A percentile compares a stretch with the other conserved stretches of the same genome.
Evolutionary conservation across 345 rosid species (phyloP).

Genomic region (Durio zibethinus): DNA sequence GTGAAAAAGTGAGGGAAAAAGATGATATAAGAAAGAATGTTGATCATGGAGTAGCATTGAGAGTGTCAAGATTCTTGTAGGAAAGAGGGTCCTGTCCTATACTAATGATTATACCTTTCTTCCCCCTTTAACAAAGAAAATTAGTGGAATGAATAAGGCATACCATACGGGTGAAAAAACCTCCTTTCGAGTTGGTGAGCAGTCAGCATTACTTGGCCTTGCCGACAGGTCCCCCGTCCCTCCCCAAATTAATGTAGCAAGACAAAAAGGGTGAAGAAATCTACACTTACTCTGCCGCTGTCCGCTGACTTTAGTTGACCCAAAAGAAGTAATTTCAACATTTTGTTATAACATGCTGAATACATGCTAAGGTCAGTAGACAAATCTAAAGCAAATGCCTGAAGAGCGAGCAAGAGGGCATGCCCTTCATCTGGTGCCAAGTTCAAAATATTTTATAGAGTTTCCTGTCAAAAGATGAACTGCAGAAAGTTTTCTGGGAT

Average conservation of each 20-base stretch:
- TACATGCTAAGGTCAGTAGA: background rate
- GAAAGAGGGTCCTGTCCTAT: constrained; percentile 28
- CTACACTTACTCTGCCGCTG: background rate
- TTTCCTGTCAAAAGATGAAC: constrained; percentile 1
- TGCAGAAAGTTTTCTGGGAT: background rate
- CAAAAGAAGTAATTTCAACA: constrained; percentile 5
- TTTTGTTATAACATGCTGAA: background rate
- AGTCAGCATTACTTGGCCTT: constrained; percentile 27
- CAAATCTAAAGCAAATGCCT: constrained; percentile 1
- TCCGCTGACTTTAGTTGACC: constrained; percentile 4
- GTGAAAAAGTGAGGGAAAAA: constrained; percentile 16
- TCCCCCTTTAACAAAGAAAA: constrained; percentile 23
- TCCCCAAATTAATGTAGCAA: constrained; percentile 26
- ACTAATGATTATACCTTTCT: constrained; percentile 30
- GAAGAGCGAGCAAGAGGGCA: background rate
- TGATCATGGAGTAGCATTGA: constrained; percentile 33
- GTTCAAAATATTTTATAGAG: background rate
- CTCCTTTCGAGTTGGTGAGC: constrained; percentile 42
- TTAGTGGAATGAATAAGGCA: constrained; percentile 33
- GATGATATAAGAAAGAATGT: constrained; percentile 16
- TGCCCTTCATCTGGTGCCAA: background rate
- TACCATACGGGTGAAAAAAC: constrained; percentile 31
- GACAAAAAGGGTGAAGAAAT: constrained; percentile 11
- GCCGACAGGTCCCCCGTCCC: constrained; percentile 31
- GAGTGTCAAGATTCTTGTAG: constrained; percentile 44